A percentile compares a stretch with the other conserved stretches of the same genome.
Evolutionary conservation across 2,329 filamentous ascomycete genomes (phyloP).

Genomic region (Monilinia fructicola): DNA sequence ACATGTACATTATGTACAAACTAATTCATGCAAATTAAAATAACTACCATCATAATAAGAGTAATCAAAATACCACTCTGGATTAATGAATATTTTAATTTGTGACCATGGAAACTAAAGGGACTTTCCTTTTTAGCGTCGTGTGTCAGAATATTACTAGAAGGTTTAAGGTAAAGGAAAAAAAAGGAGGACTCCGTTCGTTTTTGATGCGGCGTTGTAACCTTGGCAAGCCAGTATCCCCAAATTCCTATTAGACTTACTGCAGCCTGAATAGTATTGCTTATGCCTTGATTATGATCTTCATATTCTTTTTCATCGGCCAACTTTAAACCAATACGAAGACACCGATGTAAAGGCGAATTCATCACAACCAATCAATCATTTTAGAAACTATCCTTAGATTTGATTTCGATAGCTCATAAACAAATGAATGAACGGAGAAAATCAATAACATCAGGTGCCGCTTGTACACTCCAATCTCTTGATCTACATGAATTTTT

Average conservation of each 20-base stretch:
- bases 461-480: constrained; percentile 23
- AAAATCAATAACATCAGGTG: constrained; percentile 21
- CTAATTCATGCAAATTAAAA: neutral
- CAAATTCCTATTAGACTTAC: constrained; percentile 13
- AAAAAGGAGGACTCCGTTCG: constrained; percentile 6
- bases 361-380: neutral
- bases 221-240: constrained; percentile 18
- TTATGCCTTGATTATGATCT: constrained; percentile 9
- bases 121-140: constrained; percentile 15
- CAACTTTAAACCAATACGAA: constrained; percentile 16
- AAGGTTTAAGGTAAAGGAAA: constrained; percentile 15
- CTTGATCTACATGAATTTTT: constrained; percentile 23
- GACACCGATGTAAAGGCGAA: neutral
- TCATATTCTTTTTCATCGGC: constrained; percentile 9
- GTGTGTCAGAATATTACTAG: constrained; percentile 24
- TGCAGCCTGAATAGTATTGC: constrained; percentile 19
- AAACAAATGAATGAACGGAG: neutral
- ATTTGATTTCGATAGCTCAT: constrained; percentile 16
- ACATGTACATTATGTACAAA: neutral
- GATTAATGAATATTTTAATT: neutral
- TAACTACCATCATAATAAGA: neutral
- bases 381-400: neutral
- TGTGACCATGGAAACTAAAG: neutral
- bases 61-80: neutral
- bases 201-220: constrained; percentile 19